These are phyloP conservation scores for Camellia sinensis DNA, from an alignment of 148 eudicot species.

Conservation along the genomic window DNA sequence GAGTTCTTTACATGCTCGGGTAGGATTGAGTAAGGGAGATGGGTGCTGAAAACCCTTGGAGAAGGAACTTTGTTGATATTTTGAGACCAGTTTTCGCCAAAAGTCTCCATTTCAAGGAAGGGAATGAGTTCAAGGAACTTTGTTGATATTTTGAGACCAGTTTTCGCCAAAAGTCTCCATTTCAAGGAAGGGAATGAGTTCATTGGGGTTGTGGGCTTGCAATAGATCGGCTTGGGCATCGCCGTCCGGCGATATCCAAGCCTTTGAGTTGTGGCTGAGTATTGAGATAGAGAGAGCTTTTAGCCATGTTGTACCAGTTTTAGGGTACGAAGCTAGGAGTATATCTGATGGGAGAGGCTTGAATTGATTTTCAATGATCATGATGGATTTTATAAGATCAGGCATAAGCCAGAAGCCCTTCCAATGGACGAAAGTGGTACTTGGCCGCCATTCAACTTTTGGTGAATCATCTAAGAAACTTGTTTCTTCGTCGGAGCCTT, in stretches of 20 bases:
- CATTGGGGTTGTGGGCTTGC: slow-evolving; percentile 8
- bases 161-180: neutral
- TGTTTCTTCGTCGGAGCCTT: neutral
- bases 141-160: neutral
- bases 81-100: neutral
- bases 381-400: neutral
- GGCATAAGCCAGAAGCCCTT: slow-evolving; percentile 9
- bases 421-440: neutral
- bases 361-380: neutral
- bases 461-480: slow-evolving; percentile 9
- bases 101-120: slow-evolving; percentile 4
- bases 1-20: slow-evolving; percentile 10
- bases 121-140: slow-evolving; percentile 9
- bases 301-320: slow-evolving; percentile 13
- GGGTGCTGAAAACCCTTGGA: slow-evolving; percentile 21
- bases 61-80: neutral
- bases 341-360: slow-evolving; percentile 6
- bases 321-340: slow-evolving; percentile 9
- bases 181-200: slow-evolving; percentile 12
- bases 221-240: neutral
- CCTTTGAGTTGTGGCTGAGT: neutral
- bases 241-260: too few relatives aligned
- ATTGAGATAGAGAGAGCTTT: slow-evolving; percentile 9
- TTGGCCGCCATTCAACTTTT: neutral
- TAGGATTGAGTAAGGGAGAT: slow-evolving; percentile 10